Evolutionary conservation across 164 flowering plant genomes (phyloP).

Genomic region (Hamamelis virginiana): DNA sequence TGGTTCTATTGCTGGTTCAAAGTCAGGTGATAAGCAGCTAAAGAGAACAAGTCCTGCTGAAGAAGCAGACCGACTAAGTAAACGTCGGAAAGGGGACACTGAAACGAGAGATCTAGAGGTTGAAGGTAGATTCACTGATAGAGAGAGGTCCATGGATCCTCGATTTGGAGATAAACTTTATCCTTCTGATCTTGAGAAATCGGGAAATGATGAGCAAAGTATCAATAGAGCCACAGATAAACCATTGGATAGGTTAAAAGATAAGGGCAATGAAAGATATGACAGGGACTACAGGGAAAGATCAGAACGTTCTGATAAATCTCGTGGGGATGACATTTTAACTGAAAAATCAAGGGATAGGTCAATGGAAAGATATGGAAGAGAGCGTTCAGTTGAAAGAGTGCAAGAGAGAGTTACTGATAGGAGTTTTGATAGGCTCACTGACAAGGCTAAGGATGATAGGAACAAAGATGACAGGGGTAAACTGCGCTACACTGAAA

Average conservation of each 20-base stretch:
- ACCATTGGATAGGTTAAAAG: constrained; percentile 62
- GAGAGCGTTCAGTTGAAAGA: constrained; percentile 87
- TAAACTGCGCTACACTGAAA: constrained; percentile 54
- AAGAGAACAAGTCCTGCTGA: constrained; percentile 76
- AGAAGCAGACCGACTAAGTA: constrained; percentile 65
- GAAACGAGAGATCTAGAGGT: constrained; percentile 66
- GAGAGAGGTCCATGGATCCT: constrained; percentile 56
- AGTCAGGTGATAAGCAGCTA: constrained; percentile 62
- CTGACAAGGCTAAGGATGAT: constrained; percentile 65
- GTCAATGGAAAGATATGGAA: constrained; percentile 79
- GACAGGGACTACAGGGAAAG: constrained; percentile 80
- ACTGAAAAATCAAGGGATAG: constrained; percentile 70
- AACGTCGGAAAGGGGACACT: constrained; percentile 82
- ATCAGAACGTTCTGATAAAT: constrained; percentile 63
- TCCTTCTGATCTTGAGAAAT: constrained; percentile 47
- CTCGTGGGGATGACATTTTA: constrained; percentile 56
- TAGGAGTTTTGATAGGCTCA: constrained; percentile 53
- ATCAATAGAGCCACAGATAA: constrained; percentile 48
- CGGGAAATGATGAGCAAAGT: constrained; percentile 52
- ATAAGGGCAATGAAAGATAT: constrained; percentile 68
- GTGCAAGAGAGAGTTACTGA: constrained; percentile 54
- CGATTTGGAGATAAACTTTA: constrained; percentile 38
- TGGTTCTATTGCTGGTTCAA: constrained; percentile 37
- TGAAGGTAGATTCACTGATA: constrained; percentile 57
- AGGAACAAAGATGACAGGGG: constrained; percentile 69